phyloP scores from a whole-genome alignment of 129 eudicot species.

The Chrysanthemum makinoi region DNA sequence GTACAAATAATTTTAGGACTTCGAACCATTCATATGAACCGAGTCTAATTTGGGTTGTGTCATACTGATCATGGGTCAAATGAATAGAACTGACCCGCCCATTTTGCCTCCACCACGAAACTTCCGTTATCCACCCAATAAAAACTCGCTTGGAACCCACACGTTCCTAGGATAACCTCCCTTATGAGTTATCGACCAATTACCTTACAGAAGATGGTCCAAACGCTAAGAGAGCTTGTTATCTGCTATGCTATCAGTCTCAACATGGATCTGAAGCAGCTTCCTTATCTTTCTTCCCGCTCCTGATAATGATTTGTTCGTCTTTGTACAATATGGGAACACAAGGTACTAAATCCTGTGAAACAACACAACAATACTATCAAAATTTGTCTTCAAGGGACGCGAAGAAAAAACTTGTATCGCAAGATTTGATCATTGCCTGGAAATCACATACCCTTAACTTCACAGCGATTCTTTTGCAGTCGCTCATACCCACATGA shows the following conservation, averaged over 20 bases:
- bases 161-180: too few species aligned
- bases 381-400: slow-evolving; percentile 11
- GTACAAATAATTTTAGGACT: too few species aligned
- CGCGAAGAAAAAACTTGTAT: background rate
- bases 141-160: too few species aligned
- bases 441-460: slow-evolving; percentile 53
- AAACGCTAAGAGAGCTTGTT: too few species aligned
- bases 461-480: slow-evolving; percentile 87
- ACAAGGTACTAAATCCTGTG: slow-evolving; percentile 91
- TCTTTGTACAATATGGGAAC: slow-evolving; percentile 85
- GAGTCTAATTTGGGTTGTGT: too few species aligned
- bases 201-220: too few species aligned
- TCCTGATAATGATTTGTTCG: slow-evolving; percentile 87
- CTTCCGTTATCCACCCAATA: too few species aligned
- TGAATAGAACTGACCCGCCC: too few species aligned
- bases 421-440: slow-evolving; percentile 3
- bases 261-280: background rate
- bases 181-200: too few species aligned
- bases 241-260: background rate
- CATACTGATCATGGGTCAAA: too few species aligned
- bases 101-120: too few species aligned
- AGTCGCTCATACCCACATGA: slow-evolving; percentile 77
- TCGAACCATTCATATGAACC: too few species aligned
- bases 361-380: background rate
- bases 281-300: slow-evolving; percentile 45